Conservation (phyloP, 2,329 filamentous ascomycete species). For the Apiospora marii region DNA sequence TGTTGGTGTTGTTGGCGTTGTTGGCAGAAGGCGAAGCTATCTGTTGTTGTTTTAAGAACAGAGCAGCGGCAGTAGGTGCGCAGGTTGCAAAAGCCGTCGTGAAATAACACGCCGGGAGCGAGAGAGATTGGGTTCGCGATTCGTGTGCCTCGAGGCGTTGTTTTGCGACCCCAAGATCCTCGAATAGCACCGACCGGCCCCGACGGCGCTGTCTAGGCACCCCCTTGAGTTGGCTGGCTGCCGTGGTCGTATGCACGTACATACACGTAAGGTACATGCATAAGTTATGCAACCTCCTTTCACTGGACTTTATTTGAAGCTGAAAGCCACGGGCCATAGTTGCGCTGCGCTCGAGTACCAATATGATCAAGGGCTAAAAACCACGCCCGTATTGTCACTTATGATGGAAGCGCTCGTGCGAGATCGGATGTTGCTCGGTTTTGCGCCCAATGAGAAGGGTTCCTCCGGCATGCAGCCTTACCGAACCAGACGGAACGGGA, state of each 20-base stretch:
- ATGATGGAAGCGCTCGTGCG: background rate
- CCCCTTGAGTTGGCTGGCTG: background rate
- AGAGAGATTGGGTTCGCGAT: background rate
- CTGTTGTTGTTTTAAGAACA: background rate
- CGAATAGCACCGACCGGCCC: slow-evolving; percentile 1
- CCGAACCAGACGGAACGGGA: slow-evolving; percentile 17
- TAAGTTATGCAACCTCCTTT: background rate
- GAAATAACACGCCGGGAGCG: background rate
- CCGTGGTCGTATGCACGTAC: background rate
- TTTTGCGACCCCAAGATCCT: background rate
- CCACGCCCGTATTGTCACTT: background rate
- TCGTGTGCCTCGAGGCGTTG: background rate
- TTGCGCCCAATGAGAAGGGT: background rate
- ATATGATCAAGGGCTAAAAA: background rate
- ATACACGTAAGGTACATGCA: background rate
- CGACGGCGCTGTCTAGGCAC: background rate
- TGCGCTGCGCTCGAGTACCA: background rate
- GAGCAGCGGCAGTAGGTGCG: background rate
- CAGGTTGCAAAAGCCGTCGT: background rate
- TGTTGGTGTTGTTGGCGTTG: background rate
- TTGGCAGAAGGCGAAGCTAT: background rate
- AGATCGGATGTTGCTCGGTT: slow-evolving; percentile 4
- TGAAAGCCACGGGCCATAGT: background rate
- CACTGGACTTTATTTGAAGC: background rate
- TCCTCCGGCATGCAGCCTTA: slow-evolving; percentile 11